phyloP scores from a whole-genome alignment of 106 monocot species.

The Hemerocallis citrina region DNA sequence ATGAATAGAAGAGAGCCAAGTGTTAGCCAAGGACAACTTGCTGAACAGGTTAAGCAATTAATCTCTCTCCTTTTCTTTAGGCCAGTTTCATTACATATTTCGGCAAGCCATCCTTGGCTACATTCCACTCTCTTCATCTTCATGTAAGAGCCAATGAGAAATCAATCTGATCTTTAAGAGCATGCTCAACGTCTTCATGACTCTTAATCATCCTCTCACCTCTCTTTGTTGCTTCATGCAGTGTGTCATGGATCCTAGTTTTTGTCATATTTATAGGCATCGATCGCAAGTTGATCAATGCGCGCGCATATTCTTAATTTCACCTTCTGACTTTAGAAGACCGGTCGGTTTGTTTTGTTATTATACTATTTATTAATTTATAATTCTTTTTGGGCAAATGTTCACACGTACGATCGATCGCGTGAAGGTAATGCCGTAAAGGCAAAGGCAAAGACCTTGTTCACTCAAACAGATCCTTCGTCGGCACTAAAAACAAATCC shows the following conservation, averaged over 20 bases:
- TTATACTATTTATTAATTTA: no score
- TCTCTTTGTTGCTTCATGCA: not conserved
- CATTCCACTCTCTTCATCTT: constrained; percentile 28
- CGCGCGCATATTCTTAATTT: not conserved
- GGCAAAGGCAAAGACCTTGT: not conserved
- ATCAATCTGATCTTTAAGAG: not conserved
- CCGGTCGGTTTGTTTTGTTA: no score
- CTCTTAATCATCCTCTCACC: not conserved
- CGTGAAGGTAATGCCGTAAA: not conserved
- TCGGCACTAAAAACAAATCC: not conserved
- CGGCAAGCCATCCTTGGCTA: constrained; percentile 58
- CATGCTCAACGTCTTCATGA: not conserved
- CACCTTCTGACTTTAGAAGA: not conserved
- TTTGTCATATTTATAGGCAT: not conserved
- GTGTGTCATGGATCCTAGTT: not conserved
- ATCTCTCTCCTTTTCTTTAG: not conserved
- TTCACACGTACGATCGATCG: no score
- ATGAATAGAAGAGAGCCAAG: constrained; percentile 29
- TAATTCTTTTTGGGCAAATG: no score
- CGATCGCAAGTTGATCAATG: not conserved
- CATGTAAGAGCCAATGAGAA: constrained; percentile 13
- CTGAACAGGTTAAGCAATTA: constrained; percentile 1
- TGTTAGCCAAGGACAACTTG: constrained; percentile 42
- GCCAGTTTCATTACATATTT: no score
- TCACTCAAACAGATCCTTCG: not conserved